A percentile compares a stretch with the other conserved stretches of the same genome.
These are phyloP conservation scores for Capronia americana DNA, from an alignment of 2,329 filamentous ascomycete genomes.

Conservation along the genomic window DNA sequence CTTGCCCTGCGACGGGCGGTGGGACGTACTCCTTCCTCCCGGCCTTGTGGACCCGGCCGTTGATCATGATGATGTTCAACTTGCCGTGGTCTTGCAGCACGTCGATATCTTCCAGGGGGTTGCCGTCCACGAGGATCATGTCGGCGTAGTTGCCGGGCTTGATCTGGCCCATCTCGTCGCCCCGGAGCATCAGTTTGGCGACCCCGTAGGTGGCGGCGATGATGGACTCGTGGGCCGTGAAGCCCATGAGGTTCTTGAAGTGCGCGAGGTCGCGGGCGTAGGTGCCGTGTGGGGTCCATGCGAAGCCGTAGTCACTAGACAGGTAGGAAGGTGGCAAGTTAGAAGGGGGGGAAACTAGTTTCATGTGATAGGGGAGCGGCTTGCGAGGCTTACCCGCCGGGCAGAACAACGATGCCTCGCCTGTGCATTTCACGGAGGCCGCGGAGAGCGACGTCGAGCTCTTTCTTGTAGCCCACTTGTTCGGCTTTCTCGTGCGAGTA, in stretches of 20 bases:
- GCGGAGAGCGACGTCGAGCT: conserved; percentile 49
- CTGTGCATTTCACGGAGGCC: conserved; percentile 55
- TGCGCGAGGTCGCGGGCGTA: conserved; percentile 57
- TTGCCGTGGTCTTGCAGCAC: conserved; percentile 53
- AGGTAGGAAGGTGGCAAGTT: background rate
- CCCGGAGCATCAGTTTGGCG: conserved; percentile 52
- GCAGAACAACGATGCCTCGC: conserved; percentile 54
- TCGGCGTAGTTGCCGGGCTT: conserved; percentile 53
- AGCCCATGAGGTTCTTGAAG: conserved; percentile 54
- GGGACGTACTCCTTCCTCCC: conserved; percentile 33
- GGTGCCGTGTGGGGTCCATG: conserved; percentile 57
- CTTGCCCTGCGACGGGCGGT: conserved; percentile 21
- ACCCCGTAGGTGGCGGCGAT: conserved; percentile 52
- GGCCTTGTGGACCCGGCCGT: conserved; percentile 55
- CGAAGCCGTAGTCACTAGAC: conserved; percentile 54
- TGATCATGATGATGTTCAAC: conserved; percentile 57
- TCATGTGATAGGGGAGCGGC: background rate
- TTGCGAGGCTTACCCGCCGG: conserved; percentile 43
- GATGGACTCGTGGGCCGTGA: conserved; percentile 54
- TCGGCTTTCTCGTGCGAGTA: conserved; percentile 53
- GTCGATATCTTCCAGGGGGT: conserved; percentile 52
- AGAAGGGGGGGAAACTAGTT: background rate
- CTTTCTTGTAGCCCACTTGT: conserved; percentile 52
- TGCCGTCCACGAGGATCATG: conserved; percentile 55
- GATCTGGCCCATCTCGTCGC: conserved; percentile 52